These are phyloP conservation scores for Daldinia loculata DNA, from an alignment of 495 filamentous ascomycete species.

Conservation along the genomic window DNA sequence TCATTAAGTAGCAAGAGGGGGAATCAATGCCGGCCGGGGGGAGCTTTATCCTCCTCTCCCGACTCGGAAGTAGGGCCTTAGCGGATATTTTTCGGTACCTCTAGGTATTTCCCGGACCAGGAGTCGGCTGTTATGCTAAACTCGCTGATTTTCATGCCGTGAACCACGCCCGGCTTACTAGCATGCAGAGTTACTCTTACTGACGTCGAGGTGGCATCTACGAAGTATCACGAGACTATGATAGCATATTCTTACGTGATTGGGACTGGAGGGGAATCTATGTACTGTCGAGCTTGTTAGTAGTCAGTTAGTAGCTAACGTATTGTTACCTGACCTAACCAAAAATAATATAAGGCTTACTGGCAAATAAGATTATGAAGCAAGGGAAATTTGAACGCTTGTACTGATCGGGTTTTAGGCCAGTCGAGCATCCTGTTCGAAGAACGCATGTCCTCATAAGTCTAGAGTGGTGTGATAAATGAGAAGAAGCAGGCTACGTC, in stretches of 20 bases:
- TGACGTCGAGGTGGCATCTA: not conserved
- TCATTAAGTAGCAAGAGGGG: too few species aligned
- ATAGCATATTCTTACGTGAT: conserved; percentile 12
- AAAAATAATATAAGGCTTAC: not conserved
- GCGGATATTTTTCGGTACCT: too few species aligned
- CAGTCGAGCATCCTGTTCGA: not conserved
- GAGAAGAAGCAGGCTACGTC: not conserved
- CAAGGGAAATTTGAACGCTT: not conserved
- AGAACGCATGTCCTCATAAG: not conserved
- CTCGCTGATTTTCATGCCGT: not conserved
- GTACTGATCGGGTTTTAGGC: not conserved
- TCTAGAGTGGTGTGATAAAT: not conserved
- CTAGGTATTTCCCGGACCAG: too few species aligned
- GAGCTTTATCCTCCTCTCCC: too few species aligned
- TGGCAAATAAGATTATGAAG: not conserved
- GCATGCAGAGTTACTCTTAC: not conserved
- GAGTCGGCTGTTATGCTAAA: not conserved
- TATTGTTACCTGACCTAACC: conserved; percentile 7
- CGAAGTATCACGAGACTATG: conserved; percentile 3
- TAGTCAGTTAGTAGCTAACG: not conserved
- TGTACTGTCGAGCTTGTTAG: not conserved
- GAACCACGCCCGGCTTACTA: not conserved
- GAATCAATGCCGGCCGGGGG: too few species aligned
- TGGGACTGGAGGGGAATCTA: not conserved
- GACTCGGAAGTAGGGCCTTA: too few species aligned